phyloP scores from a whole-genome alignment of 2,329 filamentous ascomycete genomes.

The Elsinoe necatrix region DNA sequence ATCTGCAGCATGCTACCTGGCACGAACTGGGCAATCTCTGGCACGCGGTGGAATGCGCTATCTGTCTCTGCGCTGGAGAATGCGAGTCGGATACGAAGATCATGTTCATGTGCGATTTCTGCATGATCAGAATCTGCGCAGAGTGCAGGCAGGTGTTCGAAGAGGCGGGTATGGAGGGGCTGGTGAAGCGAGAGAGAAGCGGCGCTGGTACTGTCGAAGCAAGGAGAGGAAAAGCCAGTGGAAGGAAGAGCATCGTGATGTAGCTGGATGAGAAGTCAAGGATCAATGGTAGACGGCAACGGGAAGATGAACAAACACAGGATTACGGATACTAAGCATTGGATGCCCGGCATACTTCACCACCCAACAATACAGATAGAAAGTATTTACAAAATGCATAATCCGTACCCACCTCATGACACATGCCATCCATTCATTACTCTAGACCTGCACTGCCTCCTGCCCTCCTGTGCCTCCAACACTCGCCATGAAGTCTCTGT shows the following conservation, averaged over 20 bases:
- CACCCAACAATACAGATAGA: background rate
- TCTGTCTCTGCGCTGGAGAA: constrained; percentile 13
- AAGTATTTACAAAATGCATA: constrained; percentile 6
- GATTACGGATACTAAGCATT: background rate
- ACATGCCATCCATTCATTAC: background rate
- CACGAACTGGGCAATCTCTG: constrained; percentile 6
- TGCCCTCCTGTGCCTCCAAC: constrained; percentile 33
- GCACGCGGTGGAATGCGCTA: constrained; percentile 13
- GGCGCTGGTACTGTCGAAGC: constrained; percentile 1
- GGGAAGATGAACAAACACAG: background rate
- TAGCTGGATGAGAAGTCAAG: background rate
- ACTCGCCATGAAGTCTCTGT: constrained; percentile 74
- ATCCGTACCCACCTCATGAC: background rate
- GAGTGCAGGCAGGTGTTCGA: constrained; percentile 9
- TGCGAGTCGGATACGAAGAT: constrained; percentile 4
- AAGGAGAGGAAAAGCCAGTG: background rate
- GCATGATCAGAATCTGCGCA: constrained; percentile 13
- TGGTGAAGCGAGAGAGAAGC: background rate
- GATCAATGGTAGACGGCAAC: too few relatives aligned
- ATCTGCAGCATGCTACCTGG: background rate
- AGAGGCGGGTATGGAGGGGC: background rate
- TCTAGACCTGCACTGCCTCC: constrained; percentile 15
- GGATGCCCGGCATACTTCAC: background rate
- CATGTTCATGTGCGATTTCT: constrained; percentile 12
- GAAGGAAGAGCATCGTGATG: background rate